phyloP scores from a whole-genome alignment of 2,329 filamentous ascomycete genomes.

The Amauroascus niger region DNA sequence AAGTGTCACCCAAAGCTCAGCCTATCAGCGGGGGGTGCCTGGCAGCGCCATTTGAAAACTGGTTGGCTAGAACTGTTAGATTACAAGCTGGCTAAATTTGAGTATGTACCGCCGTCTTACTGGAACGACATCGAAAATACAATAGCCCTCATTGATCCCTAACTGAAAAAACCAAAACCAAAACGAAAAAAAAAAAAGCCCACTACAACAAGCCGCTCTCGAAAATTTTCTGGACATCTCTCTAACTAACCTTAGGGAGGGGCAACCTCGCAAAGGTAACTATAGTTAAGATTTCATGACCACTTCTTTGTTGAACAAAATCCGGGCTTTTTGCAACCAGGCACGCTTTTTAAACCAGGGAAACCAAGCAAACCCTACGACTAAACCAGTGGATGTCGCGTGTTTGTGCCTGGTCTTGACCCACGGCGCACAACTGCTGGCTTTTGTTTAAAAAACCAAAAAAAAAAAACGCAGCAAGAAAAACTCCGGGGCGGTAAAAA shows the following conservation, averaged over 20 bases:
- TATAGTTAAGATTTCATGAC: too few relatives aligned
- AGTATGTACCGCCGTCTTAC: too few relatives aligned
- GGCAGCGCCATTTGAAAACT: neutral
- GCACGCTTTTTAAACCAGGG: neutral
- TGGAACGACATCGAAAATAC: neutral
- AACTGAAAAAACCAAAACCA: neutral
- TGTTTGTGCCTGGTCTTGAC: constrained; percentile 5
- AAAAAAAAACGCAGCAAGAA: neutral
- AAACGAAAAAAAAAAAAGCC: too few relatives aligned
- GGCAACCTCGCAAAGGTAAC: too few relatives aligned
- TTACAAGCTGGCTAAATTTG: too few relatives aligned
- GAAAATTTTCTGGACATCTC: too few relatives aligned
- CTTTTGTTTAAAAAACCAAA: too few relatives aligned
- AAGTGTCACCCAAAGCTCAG: neutral
- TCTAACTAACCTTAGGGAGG: too few relatives aligned
- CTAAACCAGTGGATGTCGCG: neutral
- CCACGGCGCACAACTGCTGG: neutral
- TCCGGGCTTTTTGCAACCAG: neutral
- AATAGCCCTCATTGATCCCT: neutral
- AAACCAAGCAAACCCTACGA: neutral
- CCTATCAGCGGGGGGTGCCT: neutral
- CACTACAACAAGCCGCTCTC: too few relatives aligned
- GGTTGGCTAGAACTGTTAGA: neutral
- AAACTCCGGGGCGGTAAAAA: neutral
- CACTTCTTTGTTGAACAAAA: too few relatives aligned